These are phyloP conservation scores for Nemania abortiva DNA, from an alignment of 2,329 filamentous ascomycete species.

Conservation along the genomic window DNA sequence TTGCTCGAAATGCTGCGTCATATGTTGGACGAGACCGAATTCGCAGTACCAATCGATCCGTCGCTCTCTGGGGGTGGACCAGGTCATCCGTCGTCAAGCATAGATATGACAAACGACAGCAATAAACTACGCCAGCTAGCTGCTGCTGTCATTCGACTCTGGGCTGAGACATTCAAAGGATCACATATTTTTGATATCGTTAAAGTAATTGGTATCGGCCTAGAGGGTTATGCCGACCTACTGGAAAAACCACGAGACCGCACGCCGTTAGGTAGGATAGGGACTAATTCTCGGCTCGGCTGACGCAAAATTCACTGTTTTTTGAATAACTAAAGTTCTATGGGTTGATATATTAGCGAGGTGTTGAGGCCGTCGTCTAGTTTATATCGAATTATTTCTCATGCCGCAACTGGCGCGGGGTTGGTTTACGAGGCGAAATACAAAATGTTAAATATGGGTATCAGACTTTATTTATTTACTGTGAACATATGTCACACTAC, in stretches of 20 bases:
- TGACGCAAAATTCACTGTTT: constrained; percentile 29
- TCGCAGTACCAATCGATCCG: constrained; percentile 70
- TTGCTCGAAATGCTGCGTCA: constrained; percentile 68
- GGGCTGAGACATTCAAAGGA: constrained; percentile 73
- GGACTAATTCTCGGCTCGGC: constrained; percentile 45
- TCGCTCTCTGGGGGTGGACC: constrained; percentile 60
- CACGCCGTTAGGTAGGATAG: constrained; percentile 57
- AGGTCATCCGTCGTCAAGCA: constrained; percentile 52
- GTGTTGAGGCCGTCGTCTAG: constrained; percentile 35
- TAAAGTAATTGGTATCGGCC: constrained; percentile 67
- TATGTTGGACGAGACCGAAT: constrained; percentile 73
- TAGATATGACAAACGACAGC: constrained; percentile 62
- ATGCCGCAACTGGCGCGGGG: background rate
- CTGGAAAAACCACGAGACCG: constrained; percentile 67
- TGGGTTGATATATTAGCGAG: constrained; percentile 34
- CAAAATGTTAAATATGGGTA: background rate
- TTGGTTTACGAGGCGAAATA: background rate
- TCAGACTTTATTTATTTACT: background rate
- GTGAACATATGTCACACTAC: background rate
- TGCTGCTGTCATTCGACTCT: constrained; percentile 68
- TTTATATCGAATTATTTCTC: background rate
- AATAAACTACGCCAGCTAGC: constrained; percentile 67
- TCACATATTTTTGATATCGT: constrained; percentile 72
- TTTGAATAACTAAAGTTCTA: background rate
- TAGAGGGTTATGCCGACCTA: constrained; percentile 69